Conservation (phyloP, 2,329 filamentous ascomycete species). For the Curvularia sp. region DNA sequence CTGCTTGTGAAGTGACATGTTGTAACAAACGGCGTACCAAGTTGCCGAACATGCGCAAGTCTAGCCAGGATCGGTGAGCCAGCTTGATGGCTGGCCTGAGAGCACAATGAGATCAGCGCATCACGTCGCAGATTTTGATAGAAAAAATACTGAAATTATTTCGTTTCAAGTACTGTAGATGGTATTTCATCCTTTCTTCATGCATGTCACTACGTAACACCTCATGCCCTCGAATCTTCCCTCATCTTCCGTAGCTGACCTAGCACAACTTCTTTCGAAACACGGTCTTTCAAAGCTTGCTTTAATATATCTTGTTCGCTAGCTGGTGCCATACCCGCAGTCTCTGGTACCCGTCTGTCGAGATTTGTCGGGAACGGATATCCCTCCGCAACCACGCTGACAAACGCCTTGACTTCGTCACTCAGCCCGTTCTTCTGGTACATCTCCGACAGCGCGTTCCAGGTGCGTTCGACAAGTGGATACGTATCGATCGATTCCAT, state of each 20-base stretch:
- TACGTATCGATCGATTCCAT: slow-evolving; percentile 68
- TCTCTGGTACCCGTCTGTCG: slow-evolving; percentile 63
- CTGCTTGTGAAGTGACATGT: neutral
- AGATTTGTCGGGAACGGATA: slow-evolving; percentile 70
- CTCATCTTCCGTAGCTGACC: slow-evolving; percentile 51
- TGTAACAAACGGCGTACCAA: neutral
- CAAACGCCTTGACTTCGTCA: slow-evolving; percentile 55
- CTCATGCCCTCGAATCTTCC: slow-evolving; percentile 37
- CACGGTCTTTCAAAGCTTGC: slow-evolving; percentile 54
- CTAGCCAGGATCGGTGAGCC: neutral
- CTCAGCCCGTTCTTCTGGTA: slow-evolving; percentile 51
- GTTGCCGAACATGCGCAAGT: neutral
- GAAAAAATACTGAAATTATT: neutral
- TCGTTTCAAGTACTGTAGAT: neutral
- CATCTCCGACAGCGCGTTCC: slow-evolving; percentile 50
- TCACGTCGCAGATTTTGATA: neutral
- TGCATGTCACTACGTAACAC: neutral
- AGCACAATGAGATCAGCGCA: neutral
- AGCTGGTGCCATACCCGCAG: slow-evolving; percentile 66
- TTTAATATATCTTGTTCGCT: slow-evolving; percentile 64
- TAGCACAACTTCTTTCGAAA: slow-evolving; percentile 53
- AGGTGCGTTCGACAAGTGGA: slow-evolving; percentile 57
- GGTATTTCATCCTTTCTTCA: neutral
- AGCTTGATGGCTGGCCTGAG: neutral
- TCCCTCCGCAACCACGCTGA: slow-evolving; percentile 63